Percentiles rank a stretch among this genome's conserved stretches.
phyloP scores from a whole-genome alignment of 1,284 basidiomycete species.

The Wallemia hederae region DNA sequence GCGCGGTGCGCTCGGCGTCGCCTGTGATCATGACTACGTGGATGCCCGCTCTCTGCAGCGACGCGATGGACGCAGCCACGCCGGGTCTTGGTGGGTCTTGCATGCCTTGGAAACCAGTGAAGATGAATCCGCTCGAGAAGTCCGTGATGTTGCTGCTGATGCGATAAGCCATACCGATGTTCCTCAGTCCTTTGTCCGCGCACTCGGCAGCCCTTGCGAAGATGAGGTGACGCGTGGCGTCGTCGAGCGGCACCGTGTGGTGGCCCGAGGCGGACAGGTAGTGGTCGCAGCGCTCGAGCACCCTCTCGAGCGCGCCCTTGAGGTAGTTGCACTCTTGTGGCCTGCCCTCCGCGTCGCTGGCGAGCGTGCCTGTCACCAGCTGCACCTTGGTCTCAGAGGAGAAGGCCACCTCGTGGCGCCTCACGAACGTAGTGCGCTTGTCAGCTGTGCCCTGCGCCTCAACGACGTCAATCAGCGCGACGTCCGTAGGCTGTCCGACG shows the following conservation, averaged over 20 bases:
- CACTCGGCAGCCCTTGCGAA: slow-evolving; percentile 39
- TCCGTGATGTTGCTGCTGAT: slow-evolving; percentile 43
- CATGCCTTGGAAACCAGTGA: slow-evolving; percentile 91
- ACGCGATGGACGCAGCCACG: slow-evolving; percentile 55
- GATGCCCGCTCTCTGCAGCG: slow-evolving; percentile 77
- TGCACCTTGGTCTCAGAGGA: slow-evolving; percentile 36
- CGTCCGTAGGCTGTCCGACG: slow-evolving; percentile 90
- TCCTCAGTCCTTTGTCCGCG: slow-evolving; percentile 54
- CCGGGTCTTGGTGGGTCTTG: slow-evolving; percentile 91
- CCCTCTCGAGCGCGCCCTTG: slow-evolving; percentile 86
- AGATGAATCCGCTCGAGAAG: slow-evolving; percentile 60
- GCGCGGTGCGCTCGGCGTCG: slow-evolving; percentile 92
- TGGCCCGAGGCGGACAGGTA: slow-evolving; percentile 39
- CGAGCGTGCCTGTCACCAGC: slow-evolving; percentile 34
- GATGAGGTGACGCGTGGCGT: slow-evolving; percentile 30
- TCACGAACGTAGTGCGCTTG: slow-evolving; percentile 17
- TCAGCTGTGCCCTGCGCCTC: slow-evolving; percentile 40
- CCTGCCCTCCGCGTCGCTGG: slow-evolving; percentile 20
- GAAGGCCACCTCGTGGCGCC: slow-evolving; percentile 28
- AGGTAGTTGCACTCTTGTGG: slow-evolving; percentile 28
- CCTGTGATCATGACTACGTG: slow-evolving; percentile 93
- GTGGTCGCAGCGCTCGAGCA: slow-evolving; percentile 49
- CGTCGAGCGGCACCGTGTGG: slow-evolving; percentile 28
- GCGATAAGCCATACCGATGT: slow-evolving; percentile 65
- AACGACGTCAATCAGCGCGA: slow-evolving; percentile 66